Percentiles rank a stretch among this genome's conserved stretches.
phyloP scores from a whole-genome alignment of 2,329 filamentous ascomycete genomes.

The Stachybotrys chlorohalonatus region DNA sequence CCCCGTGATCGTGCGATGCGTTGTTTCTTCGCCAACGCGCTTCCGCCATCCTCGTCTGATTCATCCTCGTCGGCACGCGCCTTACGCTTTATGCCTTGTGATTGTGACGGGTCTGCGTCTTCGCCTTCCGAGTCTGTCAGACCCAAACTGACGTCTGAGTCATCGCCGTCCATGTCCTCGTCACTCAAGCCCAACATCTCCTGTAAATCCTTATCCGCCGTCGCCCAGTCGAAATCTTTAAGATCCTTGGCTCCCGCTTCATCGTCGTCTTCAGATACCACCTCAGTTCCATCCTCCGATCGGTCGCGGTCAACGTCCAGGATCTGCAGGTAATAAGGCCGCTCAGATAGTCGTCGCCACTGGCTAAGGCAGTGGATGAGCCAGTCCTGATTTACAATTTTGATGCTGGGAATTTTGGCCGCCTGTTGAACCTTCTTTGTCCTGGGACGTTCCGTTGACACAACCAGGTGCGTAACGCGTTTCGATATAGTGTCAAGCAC shows the following conservation, averaged over 20 bases:
- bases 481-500: constrained; percentile 47
- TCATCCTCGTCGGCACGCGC: constrained; percentile 17
- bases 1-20: constrained; percentile 34
- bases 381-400: constrained; percentile 90
- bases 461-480: constrained; percentile 65
- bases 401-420: constrained; percentile 67
- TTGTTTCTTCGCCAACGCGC: constrained; percentile 41
- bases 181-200: constrained; percentile 58
- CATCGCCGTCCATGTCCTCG: constrained; percentile 35
- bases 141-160: constrained; percentile 11
- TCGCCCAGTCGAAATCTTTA: constrained; percentile 51
- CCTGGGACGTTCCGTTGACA: constrained; percentile 60
- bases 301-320: constrained; percentile 55
- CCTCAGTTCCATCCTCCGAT: constrained; percentile 22
- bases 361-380: constrained; percentile 74
- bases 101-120: constrained; percentile 12
- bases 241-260: constrained; percentile 31
- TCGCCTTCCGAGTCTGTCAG: constrained; percentile 17
- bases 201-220: constrained; percentile 61
- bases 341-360: constrained; percentile 75
- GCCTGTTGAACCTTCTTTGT: constrained; percentile 90
- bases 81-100: constrained; percentile 24
- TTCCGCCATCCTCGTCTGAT: constrained; percentile 26
- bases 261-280: constrained; percentile 18
- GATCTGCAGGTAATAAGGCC: constrained; percentile 67